These are phyloP conservation scores for Hamigera avellanea DNA, from an alignment of 495 filamentous ascomycete species.

Conservation along the genomic window DNA sequence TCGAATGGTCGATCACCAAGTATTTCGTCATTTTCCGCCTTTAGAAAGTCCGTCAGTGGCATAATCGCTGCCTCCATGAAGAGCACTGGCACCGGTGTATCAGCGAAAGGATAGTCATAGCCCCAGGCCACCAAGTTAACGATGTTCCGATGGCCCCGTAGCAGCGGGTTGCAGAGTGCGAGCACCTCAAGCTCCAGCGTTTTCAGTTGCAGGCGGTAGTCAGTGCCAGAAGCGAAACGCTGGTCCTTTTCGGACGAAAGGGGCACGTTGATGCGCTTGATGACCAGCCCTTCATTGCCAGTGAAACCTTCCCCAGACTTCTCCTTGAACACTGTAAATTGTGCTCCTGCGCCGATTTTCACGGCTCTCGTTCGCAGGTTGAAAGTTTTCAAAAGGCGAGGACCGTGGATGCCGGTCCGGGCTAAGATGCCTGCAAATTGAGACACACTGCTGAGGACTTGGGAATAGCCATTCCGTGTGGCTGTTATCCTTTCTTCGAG, in stretches of 20 bases:
- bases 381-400: constrained; percentile 6
- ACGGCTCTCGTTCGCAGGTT: constrained; percentile 6
- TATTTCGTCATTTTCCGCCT: not conserved
- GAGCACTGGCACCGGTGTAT: constrained; percentile 9
- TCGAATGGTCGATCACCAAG: not conserved
- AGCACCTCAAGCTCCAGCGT: constrained; percentile 2
- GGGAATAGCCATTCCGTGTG: constrained; percentile 10
- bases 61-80: constrained; percentile 12
- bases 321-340: constrained; percentile 12
- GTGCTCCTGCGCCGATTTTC: constrained; percentile 8
- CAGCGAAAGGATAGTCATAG: constrained; percentile 11
- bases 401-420: constrained; percentile 12
- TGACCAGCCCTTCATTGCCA: constrained; percentile 9
- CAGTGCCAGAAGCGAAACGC: constrained; percentile 1
- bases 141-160: constrained; percentile 10
- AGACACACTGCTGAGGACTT: constrained; percentile 10
- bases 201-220: constrained; percentile 5
- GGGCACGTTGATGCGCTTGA: constrained; percentile 9
- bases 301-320: not conserved
- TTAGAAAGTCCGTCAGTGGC: constrained; percentile 8
- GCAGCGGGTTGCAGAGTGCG: constrained; percentile 4
- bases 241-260: not conserved
- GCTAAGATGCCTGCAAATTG: constrained; percentile 13
- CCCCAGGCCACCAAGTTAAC: constrained; percentile 13
- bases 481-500: constrained; percentile 9